Evolutionary conservation across 345 rosid species (phyloP), one percentile per base, ranked within the genome.

Genomic region (Carallia brachiata): DNA sequence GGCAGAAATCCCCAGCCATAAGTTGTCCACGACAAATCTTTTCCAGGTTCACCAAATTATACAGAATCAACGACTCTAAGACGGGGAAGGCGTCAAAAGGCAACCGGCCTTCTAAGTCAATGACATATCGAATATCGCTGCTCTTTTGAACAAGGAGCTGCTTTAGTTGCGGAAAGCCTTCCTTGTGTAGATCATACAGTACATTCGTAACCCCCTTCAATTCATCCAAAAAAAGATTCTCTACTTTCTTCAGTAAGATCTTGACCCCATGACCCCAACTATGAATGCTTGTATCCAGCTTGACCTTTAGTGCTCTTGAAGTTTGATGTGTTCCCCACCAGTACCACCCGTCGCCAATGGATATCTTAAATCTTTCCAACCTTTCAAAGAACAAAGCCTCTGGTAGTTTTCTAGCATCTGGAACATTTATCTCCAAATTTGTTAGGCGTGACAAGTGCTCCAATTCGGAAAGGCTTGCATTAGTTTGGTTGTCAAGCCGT

Each of bases 51-150:
- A 37, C 16, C 66, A 71, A 37, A 61, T 36, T 56, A 2, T 47
- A 1, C 8, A 81, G 72, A 62, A 37, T 19, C 23, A 81, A 57
- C 0, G 79, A 67, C 70, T 77, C 79, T 72, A 81, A 58, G 19
- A 15, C 44, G 0, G 76, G 58, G 54, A 81, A 74, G 17, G 73
- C 61, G 13, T 0, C 5, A 4, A 8, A 52, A 7, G 44, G 37
- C 39, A 6, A 6, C 53, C 13, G 23, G 4, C 28, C 40, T 6
- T 0, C 6, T 12, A 52, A 34, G 27, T 23, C 28, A 17, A 74
- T 1, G 3, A 74, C 19, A 27, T 23, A 23, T 23, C 7, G 61
- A 67, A 67, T 53, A 2, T 54, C 70, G 23, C 18, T 10, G 6
- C 62, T 2, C 6, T 54, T 55, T 1, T 54, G 52, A 2, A 67